Percentiles rank a stretch among this genome's conserved stretches.
Conservation (phyloP, 2,329 filamentous ascomycete genomes). For the Penicillium glabrum region DNA sequence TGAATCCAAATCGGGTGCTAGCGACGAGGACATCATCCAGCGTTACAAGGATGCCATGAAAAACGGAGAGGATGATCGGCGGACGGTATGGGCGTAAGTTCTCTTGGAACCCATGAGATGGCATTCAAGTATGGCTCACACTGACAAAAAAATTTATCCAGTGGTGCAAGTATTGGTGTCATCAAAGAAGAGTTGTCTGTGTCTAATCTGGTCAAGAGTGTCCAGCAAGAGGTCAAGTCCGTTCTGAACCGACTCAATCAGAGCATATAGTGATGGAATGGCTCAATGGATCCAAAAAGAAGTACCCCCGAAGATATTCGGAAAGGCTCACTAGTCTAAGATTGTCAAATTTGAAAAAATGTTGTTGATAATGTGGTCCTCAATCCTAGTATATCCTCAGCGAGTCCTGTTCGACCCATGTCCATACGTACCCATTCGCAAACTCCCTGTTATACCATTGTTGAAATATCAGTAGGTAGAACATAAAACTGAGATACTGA, state of each 20-base stretch:
- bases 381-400: no score
- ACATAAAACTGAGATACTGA: neutral
- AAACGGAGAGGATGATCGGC: slow-evolving; percentile 15
- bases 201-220: slow-evolving; percentile 9
- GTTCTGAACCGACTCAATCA: slow-evolving; percentile 3
- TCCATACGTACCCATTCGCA: no score
- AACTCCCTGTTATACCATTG: neutral
- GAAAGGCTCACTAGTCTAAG: no score
- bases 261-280: neutral
- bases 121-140: neutral
- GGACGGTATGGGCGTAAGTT: slow-evolving; percentile 23
- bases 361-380: no score
- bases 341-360: no score
- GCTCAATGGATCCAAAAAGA: neutral
- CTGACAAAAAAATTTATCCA: neutral
- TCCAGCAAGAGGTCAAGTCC: slow-evolving; percentile 8
- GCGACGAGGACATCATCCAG: slow-evolving; percentile 18
- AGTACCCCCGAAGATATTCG: no score
- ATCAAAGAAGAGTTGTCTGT: slow-evolving; percentile 15
- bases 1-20: slow-evolving; percentile 10
- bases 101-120: neutral
- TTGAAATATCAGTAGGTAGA: neutral
- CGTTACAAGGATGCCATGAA: slow-evolving; percentile 16
- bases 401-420: no score
- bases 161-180: slow-evolving; percentile 18